Conservation (phyloP, 2,329 filamentous ascomycete species). For the Botryosphaeria dothidea region DNA sequence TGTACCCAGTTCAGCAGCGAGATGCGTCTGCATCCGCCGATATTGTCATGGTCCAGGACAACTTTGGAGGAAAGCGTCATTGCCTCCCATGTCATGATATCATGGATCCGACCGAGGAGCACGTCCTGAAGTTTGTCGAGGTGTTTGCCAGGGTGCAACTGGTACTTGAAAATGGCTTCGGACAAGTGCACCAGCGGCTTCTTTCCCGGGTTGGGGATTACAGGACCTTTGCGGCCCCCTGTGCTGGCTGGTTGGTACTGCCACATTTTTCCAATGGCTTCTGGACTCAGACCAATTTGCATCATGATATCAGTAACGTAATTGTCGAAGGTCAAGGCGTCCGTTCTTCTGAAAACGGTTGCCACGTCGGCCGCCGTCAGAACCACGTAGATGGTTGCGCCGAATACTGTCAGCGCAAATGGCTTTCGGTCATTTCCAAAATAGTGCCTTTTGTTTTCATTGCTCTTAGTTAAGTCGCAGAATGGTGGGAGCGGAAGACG, state of each 20-base stretch:
- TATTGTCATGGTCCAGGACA: background rate
- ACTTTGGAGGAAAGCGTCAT: background rate
- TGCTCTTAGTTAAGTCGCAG: background rate
- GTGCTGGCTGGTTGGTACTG: background rate
- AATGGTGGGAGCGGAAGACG: background rate
- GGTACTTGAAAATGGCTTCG: background rate
- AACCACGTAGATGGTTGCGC: background rate
- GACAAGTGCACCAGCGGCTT: conserved; percentile 10
- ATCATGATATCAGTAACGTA: conserved; percentile 8
- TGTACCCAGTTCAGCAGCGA: conserved; percentile 1
- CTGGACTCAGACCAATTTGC: background rate
- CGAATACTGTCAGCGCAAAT: background rate
- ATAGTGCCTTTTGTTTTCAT: background rate
- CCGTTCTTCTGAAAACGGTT: background rate
- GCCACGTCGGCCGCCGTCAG: background rate
- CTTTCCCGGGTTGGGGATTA: background rate
- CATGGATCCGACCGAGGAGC: background rate
- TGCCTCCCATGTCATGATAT: background rate
- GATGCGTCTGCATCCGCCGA: background rate
- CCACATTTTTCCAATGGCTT: background rate
- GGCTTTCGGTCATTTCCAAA: background rate
- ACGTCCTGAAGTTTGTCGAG: background rate
- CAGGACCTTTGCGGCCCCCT: background rate
- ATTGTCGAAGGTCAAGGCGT: conserved; percentile 6
- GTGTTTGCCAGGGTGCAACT: conserved; percentile 11